Conservation (phyloP, 768 basidiomycete species). For the Tulasnella sp. region DNA sequence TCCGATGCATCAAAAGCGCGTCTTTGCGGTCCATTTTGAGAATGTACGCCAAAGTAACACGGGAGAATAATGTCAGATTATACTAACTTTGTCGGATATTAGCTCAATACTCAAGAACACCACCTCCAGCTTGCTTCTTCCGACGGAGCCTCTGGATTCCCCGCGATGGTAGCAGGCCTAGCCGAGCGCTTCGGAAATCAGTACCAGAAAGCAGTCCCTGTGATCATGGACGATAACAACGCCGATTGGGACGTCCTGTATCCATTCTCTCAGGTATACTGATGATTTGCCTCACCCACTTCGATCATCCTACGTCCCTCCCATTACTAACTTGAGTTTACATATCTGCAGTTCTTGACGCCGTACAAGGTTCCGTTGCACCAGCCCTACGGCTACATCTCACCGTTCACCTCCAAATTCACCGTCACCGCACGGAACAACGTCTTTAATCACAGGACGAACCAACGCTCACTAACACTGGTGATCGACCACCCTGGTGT, state of each 20-base stretch:
- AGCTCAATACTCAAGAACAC: conserved; percentile 64
- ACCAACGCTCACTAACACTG: conserved; percentile 61
- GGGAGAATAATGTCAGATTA: no score
- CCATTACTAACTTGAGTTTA: neutral
- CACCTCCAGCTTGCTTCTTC: conserved; percentile 73
- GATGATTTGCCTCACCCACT: neutral
- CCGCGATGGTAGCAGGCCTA: conserved; percentile 49
- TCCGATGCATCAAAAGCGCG: conserved; percentile 70
- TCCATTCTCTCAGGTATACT: conserved; percentile 61
- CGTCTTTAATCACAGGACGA: conserved; percentile 40
- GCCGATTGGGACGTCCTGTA: conserved; percentile 82
- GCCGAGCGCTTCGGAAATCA: conserved; percentile 45
- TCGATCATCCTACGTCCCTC: no score
- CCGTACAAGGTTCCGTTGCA: conserved; percentile 70
- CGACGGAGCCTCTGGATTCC: conserved; percentile 72
- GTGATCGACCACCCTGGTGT: conserved; percentile 64
- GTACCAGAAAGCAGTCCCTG: conserved; percentile 33
- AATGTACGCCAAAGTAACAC: conserved; percentile 46
- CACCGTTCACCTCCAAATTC: conserved; percentile 37
- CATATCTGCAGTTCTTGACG: conserved; percentile 54
- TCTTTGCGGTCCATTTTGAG: conserved; percentile 76
- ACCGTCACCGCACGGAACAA: conserved; percentile 49
- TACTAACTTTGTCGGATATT: neutral
- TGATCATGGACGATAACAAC: conserved; percentile 65
- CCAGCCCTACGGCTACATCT: conserved; percentile 37